Evolutionary conservation across 2,329 filamentous ascomycete genomes (phyloP).

Genomic region (Claviceps sorghi): DNA sequence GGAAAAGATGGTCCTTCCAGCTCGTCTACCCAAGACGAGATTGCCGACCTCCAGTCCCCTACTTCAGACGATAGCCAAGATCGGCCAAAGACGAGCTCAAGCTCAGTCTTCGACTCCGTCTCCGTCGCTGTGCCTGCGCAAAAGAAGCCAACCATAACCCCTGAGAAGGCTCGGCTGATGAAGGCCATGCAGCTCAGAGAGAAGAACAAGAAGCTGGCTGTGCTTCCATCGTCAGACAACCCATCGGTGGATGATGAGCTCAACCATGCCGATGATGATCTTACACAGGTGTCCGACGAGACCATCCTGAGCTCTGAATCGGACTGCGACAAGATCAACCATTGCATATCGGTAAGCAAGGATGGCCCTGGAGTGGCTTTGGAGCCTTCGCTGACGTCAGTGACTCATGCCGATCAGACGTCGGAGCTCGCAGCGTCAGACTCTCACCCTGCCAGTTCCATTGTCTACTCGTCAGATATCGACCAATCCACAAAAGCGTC

Average conservation of each 20-base stretch:
- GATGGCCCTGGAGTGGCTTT: conserved; percentile 42
- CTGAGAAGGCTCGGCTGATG: conserved; percentile 84
- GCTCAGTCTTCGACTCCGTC: conserved; percentile 26
- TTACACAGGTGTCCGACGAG: conserved; percentile 8
- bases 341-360: conserved; percentile 26
- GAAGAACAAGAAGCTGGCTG: conserved; percentile 44
- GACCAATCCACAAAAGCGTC: conserved; percentile 49
- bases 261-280: conserved; percentile 7
- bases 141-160: conserved; percentile 46
- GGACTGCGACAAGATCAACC: conserved; percentile 16
- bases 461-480: conserved; percentile 37
- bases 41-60: conserved; percentile 22
- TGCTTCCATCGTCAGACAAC: neutral
- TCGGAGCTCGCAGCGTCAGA: conserved; percentile 36
- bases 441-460: conserved; percentile 43
- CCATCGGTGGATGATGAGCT: conserved; percentile 4
- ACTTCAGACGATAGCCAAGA: conserved; percentile 1
- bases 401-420: conserved; percentile 29
- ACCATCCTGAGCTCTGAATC: conserved; percentile 11
- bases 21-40: conserved; percentile 21
- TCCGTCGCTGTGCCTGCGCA: conserved; percentile 24
- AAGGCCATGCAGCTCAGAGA: conserved; percentile 85
- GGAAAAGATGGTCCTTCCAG: conserved; percentile 11
- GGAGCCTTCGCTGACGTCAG: conserved; percentile 24
- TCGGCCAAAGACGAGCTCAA: conserved; percentile 31